Conservation (phyloP, 768 basidiomycete genomes). For the Suillus tomentosus region DNA sequence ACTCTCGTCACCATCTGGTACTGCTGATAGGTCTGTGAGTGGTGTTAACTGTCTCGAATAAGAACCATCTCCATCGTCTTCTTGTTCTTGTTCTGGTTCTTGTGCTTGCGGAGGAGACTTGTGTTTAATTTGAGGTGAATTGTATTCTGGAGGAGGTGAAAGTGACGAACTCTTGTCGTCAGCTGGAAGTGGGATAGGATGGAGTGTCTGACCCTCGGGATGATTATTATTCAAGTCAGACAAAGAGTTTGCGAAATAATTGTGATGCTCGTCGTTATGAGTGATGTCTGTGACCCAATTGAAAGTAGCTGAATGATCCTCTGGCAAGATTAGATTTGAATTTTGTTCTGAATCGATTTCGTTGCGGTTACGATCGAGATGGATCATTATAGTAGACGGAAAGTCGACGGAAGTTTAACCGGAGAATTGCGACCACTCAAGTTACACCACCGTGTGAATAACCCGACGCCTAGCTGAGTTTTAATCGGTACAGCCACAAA, state of each 20-base stretch:
- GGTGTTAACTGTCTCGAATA: constrained; percentile 67
- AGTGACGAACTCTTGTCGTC: constrained; percentile 57
- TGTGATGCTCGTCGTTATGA: constrained; percentile 23
- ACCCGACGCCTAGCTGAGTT: too few species aligned
- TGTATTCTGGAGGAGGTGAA: constrained; percentile 54
- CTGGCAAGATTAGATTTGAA: constrained; percentile 45
- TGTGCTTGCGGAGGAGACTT: constrained; percentile 22
- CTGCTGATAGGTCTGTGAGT: constrained; percentile 74
- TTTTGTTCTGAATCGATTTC: constrained; percentile 40
- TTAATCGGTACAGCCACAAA: too few species aligned
- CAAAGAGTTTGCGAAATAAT: constrained; percentile 32
- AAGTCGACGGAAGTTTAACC: constrained; percentile 8
- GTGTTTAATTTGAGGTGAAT: constrained; percentile 36
- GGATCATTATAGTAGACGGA: constrained; percentile 43
- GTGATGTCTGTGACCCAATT: constrained; percentile 36
- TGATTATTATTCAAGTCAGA: constrained; percentile 16
- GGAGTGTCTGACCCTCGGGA: constrained; percentile 18
- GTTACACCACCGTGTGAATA: neutral
- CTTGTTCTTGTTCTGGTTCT: constrained; percentile 28
- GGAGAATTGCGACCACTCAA: constrained; percentile 4
- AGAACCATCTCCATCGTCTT: constrained; percentile 42
- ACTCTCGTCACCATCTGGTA: constrained; percentile 56
- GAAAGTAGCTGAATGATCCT: constrained; percentile 32
- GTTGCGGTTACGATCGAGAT: constrained; percentile 54
- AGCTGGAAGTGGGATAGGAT: constrained; percentile 18